A percentile compares a stretch with the other conserved stretches of the same genome.
Evolutionary conservation across 129 eudicot species (phyloP).

Genomic region (Artemisia argyi): DNA sequence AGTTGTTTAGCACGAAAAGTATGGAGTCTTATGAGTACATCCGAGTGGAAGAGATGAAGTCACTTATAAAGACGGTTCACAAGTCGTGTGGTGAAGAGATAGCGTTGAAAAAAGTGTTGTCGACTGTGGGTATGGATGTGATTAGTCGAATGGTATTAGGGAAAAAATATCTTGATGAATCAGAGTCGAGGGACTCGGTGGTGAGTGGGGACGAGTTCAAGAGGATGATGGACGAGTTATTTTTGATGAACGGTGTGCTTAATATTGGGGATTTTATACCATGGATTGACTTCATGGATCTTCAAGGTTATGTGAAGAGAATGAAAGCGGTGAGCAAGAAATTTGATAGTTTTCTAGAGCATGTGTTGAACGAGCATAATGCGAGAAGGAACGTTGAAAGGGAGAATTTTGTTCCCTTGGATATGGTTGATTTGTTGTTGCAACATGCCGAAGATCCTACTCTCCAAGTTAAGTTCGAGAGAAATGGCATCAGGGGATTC

Average conservation of each 20-base stretch:
- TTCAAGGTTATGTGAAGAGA: slow-evolving; percentile 55
- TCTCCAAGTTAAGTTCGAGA: slow-evolving; percentile 63
- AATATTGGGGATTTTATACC: slow-evolving; percentile 57
- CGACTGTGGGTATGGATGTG: slow-evolving; percentile 34
- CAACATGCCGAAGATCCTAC: slow-evolving; percentile 60
- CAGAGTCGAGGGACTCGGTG: not conserved
- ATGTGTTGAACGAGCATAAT: slow-evolving; percentile 45
- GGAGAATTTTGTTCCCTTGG: slow-evolving; percentile 35
- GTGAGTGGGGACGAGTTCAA: slow-evolving; percentile 42
- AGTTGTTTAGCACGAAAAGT: slow-evolving; percentile 45
- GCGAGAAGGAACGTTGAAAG: slow-evolving; percentile 22
- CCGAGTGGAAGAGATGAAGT: slow-evolving; percentile 37
- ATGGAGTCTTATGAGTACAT: slow-evolving; percentile 50
- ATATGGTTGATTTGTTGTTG: slow-evolving; percentile 73
- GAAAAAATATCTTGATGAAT: slow-evolving; percentile 27
- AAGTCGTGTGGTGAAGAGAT: slow-evolving; percentile 5
- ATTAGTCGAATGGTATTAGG: slow-evolving; percentile 52
- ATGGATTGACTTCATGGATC: slow-evolving; percentile 42
- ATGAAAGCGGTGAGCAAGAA: slow-evolving; percentile 49
- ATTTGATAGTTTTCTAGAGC: slow-evolving; percentile 47
- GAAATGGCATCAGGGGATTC: slow-evolving; percentile 64
- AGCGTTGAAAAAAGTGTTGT: slow-evolving; percentile 29
- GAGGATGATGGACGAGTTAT: slow-evolving; percentile 50
- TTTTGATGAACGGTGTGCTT: slow-evolving; percentile 53
- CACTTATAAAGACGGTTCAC: slow-evolving; percentile 20